Evolutionary conservation across 768 basidiomycete genomes (phyloP), one percentile per base, ranked within the genome.

Genomic region (Collybia nuda): DNA sequence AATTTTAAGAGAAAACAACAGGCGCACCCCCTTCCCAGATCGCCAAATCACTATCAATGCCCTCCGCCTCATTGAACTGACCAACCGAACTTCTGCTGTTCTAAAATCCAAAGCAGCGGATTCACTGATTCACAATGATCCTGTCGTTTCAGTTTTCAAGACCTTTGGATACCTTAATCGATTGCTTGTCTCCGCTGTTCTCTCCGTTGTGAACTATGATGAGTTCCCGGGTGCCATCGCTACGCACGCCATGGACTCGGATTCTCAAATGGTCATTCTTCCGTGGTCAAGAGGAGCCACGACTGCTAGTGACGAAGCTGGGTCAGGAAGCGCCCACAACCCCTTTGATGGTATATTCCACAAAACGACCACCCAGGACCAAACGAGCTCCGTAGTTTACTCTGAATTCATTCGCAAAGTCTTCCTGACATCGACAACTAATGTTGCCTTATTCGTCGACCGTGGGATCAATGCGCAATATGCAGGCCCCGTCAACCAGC

Each of bases 401-500:
- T 88, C 94, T 1, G 86, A 93, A 46, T 93, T 91, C 64, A 80
- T 98, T 40, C 85, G 97, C 36, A 79, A 80, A 28, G 82, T 97
- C 2, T 98, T 96, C 62, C 67, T 81, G 29, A 80, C 80, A 29
- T 80, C 85, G 14, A 78, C 82, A 2, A 74, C 77, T 8, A 91
- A 98, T 58, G 88, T 95, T 29, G 92, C 86, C 4, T 68, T 98
- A 29, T 95, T 90, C 65, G 79, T 97, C 51, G 96, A 98, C 65
- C 75, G 86, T 21, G 86, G 86, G 1, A 66, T 77, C 18, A 61
- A 59, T 22, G 49, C 58, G 6, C 59, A 65, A 14, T 58, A 64
- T 40, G 55, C 64, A 1, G 57, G 63, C 4, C 41, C 40, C 24
- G 62, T 42, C 38, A 65, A 58, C 19, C 75, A 86, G 52, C 90